Evolutionary conservation across 1,284 basidiomycete genomes (phyloP).

Genomic region (Ganoderma leucocontextum): DNA sequence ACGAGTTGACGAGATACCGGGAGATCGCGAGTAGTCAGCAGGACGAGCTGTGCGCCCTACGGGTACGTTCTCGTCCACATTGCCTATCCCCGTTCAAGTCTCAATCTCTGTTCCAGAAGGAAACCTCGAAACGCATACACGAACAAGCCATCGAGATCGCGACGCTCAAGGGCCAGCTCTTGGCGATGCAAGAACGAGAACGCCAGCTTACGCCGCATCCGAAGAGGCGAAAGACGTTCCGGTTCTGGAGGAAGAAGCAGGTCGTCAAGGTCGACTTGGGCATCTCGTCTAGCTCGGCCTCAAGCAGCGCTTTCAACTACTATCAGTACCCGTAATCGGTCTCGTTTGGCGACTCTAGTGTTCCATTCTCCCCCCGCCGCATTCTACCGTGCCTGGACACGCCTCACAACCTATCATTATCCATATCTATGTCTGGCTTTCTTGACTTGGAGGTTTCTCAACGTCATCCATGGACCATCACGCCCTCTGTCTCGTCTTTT

Average conservation of each 20-base stretch:
- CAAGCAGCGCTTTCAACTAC: background rate
- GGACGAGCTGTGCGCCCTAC: background rate
- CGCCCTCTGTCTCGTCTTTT: background rate
- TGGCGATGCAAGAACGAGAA: constrained; percentile 1
- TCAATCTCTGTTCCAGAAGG: background rate
- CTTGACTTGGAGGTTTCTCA: background rate
- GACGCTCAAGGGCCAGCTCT: background rate
- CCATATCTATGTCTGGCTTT: background rate
- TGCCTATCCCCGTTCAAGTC: too few species aligned
- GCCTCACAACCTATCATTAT: background rate
- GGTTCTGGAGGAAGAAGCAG: background rate
- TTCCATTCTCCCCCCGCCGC: background rate
- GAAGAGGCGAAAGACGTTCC: background rate
- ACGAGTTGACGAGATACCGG: background rate
- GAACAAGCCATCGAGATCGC: constrained; percentile 7
- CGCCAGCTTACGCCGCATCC: background rate
- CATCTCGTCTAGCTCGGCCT: background rate
- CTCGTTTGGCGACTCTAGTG: background rate
- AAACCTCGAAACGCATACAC: background rate
- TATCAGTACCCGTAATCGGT: background rate
- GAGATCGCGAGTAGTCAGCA: background rate
- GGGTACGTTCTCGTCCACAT: background rate
- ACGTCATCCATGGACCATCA: background rate
- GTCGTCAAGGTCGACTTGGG: constrained; percentile 2
- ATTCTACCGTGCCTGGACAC: background rate